Percentiles rank a stretch among this genome's conserved stretches.
Evolutionary conservation across 768 basidiomycete genomes (phyloP).

Genomic region (Clavulina sp.): DNA sequence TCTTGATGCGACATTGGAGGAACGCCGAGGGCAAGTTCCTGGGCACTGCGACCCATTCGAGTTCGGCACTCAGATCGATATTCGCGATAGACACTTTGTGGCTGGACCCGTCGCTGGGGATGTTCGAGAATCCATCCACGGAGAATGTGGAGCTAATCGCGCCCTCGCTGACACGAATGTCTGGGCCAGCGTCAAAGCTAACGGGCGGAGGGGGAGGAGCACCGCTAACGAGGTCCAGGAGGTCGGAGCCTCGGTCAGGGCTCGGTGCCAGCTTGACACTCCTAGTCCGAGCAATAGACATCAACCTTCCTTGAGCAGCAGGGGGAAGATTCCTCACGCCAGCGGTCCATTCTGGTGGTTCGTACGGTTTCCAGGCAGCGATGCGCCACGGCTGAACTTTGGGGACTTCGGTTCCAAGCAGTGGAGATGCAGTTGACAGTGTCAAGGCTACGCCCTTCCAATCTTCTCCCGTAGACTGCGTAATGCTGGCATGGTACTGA

Average conservation of each 20-base stretch:
- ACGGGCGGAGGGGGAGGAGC: too few species aligned
- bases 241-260: too few species aligned
- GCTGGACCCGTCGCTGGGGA: constrained; percentile 3
- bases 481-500: background rate
- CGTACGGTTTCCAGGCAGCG: too few species aligned
- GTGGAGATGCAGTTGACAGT: background rate
- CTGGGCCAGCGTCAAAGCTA: too few species aligned
- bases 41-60: background rate
- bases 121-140: constrained; percentile 2
- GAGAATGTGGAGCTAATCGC: constrained; percentile 6
- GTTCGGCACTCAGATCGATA: background rate
- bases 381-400: background rate
- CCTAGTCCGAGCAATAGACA: too few species aligned
- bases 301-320: too few species aligned
- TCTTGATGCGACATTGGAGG: background rate
- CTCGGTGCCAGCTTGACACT: too few species aligned
- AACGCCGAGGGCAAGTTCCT: background rate
- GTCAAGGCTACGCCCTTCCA: background rate
- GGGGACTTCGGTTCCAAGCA: background rate
- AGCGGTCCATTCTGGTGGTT: too few species aligned
- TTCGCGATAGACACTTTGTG: constrained; percentile 4
- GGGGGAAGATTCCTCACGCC: too few species aligned
- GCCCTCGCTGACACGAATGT: too few species aligned
- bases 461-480: background rate
- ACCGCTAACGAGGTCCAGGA: too few species aligned